Percentiles rank a stretch among this genome's conserved stretches.
These are phyloP conservation scores for Lentinula guzmanii DNA, from an alignment of 768 basidiomycete species.

Conservation along the genomic window DNA sequence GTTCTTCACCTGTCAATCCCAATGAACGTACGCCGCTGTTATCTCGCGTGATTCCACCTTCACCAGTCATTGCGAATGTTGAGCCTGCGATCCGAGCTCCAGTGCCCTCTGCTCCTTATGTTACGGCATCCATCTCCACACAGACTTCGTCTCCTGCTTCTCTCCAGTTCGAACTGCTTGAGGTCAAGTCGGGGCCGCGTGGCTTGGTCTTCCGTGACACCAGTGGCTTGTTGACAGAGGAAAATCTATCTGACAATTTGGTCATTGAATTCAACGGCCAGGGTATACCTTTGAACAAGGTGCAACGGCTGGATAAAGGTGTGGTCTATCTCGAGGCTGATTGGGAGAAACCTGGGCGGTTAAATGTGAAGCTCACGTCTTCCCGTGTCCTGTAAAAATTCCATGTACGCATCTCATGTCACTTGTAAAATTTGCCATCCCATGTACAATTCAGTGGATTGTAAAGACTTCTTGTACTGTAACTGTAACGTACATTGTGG, in stretches of 20 bases:
- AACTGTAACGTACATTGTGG: background rate
- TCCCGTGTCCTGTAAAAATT: background rate
- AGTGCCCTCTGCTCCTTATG: background rate
- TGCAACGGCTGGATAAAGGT: background rate
- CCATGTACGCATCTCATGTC: background rate
- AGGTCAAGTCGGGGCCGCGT: background rate
- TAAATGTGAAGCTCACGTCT: background rate
- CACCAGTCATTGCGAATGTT: background rate
- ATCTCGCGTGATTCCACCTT: background rate
- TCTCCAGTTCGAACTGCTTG: background rate
- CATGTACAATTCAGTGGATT: background rate
- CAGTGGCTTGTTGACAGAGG: background rate
- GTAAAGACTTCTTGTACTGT: background rate
- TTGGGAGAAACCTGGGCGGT: background rate
- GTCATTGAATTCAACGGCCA: background rate
- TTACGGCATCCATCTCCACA: background rate
- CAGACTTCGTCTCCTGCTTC: background rate
- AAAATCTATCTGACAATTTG: background rate
- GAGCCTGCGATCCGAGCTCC: background rate
- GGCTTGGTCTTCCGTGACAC: background rate
- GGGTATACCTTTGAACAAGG: background rate
- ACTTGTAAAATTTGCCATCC: no score
- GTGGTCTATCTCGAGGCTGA: background rate
- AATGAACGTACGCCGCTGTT: constrained; percentile 5
- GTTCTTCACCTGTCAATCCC: background rate